phyloP scores from a whole-genome alignment of 139 green algal genomes.

The Chlamydomonas sp. region DNA sequence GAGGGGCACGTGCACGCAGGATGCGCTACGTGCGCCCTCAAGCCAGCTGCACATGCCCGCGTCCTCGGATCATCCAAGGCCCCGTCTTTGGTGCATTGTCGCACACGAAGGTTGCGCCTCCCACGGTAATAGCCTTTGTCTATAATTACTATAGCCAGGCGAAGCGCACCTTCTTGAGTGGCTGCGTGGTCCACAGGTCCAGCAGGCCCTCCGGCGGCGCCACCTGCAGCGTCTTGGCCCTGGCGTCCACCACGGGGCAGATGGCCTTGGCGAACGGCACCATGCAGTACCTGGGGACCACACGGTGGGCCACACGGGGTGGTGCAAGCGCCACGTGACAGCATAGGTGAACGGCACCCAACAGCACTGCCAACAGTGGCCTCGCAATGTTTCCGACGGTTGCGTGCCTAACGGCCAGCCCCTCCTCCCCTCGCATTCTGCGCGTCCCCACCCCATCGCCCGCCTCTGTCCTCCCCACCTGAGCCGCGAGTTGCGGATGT shows the following conservation, averaged over 20 bases:
- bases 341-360: background rate
- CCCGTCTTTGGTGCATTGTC: too few relatives aligned
- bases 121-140: too few relatives aligned
- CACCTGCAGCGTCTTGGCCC: slow-evolving; percentile 27
- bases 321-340: background rate
- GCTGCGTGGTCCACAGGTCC: slow-evolving; percentile 34
- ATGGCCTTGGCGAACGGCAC: slow-evolving; percentile 57
- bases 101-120: too few relatives aligned
- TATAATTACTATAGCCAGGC: too few relatives aligned
- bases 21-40: too few relatives aligned
- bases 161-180: slow-evolving; percentile 33
- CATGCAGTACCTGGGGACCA: slow-evolving; percentile 42
- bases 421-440: too few relatives aligned
- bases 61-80: too few relatives aligned
- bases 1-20: too few relatives aligned
- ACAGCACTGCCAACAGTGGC: background rate
- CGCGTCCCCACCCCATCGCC: background rate
- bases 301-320: background rate
- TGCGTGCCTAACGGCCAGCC: background rate
- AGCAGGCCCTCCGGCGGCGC: slow-evolving; percentile 53
- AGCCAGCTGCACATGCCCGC: too few relatives aligned
- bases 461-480: slow-evolving; percentile 7
- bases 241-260: slow-evolving; percentile 48
- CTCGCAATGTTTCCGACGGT: background rate
- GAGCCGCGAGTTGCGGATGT: slow-evolving; percentile 30